Base-by-base conservation (phyloP, 768 basidiomycete genomes). In the Hericium erinaceus region DNA sequence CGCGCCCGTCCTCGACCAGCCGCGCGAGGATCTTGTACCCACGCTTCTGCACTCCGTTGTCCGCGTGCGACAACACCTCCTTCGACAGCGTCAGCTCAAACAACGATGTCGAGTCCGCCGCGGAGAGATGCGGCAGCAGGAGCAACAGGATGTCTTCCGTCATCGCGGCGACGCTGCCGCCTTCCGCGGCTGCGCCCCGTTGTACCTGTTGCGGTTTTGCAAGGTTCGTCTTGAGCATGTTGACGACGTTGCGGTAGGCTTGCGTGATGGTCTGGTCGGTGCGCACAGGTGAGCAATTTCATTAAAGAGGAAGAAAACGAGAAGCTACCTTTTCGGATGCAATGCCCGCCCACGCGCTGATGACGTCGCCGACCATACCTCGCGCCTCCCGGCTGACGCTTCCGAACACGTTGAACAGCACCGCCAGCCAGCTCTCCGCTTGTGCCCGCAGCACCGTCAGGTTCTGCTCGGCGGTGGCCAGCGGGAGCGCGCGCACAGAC, bases 401-500 rank as follows among this genome's bases (percentile, higher is more conserved):
- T 57, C 88, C 81, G 71, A 95, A 98, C n/a, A 99, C 87, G 68
- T 99, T 99, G 77, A 98, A 94, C 48, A 97, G 76, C 4, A 98
- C 93, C 0, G 92, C 86, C 38, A 98, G 81, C 88, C 97, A 95
- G 66, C 92, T 97, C 68, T 93, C 89, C 0, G 80, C 86, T 67
- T 98, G 88, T 0, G 77, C 77, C 44, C 80, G 81, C 56, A 98
- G 75, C 70, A 89, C 88, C 1, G 69, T 74, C 26, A 98, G 61
- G 63, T 94, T 94, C 48, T 74, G 74, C 37, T 72, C 64, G 2
- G 89, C 92, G 65, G 83, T 80, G 41, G 77, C 76, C 49, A 3
- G 24, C 15, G 75, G 73, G 10, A 86, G 77, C 15, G 58, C 62
- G 44, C 66, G 67, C 10, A 71, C 62, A 6, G 66, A 65, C 26